A percentile compares a stretch with the other conserved stretches of the same genome.
Conservation (phyloP, 352 stramenopile species). For the Pythium monospermum region DNA sequence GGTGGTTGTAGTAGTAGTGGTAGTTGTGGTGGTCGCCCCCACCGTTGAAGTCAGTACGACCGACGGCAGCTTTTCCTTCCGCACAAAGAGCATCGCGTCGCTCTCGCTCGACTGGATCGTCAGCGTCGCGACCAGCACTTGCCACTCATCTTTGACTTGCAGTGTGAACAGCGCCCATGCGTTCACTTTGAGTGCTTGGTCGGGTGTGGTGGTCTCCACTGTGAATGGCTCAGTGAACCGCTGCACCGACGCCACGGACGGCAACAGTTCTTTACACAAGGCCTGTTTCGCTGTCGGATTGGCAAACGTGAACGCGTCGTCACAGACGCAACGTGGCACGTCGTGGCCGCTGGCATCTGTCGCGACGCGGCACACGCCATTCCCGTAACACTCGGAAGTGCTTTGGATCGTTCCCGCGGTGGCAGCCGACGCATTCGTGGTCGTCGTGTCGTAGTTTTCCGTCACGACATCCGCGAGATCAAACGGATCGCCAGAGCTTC, state of each 20-base stretch:
- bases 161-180: constrained; percentile 65
- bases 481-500: background rate
- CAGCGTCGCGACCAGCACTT: constrained; percentile 49
- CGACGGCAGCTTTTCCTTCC: constrained; percentile 56
- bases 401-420: constrained; percentile 27
- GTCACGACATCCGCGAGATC: background rate
- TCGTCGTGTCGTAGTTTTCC: background rate
- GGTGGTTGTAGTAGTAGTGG: background rate
- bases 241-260: constrained; percentile 53
- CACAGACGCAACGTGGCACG: constrained; percentile 49
- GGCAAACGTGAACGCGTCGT: constrained; percentile 57
- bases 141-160: constrained; percentile 47
- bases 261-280: constrained; percentile 56
- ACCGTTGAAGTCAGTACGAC: constrained; percentile 9
- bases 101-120: constrained; percentile 29
- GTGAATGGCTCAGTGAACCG: constrained; percentile 46
- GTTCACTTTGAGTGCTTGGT: constrained; percentile 41
- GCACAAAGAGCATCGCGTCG: constrained; percentile 74
- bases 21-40: background rate
- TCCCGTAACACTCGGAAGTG: constrained; percentile 69
- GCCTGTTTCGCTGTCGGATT: constrained; percentile 36
- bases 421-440: background rate
- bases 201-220: constrained; percentile 28
- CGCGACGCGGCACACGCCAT: constrained; percentile 48
- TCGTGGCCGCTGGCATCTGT: constrained; percentile 11